Conservation (phyloP, 2,329 filamentous ascomycete genomes). For the Pyrenophora graminea region DNA sequence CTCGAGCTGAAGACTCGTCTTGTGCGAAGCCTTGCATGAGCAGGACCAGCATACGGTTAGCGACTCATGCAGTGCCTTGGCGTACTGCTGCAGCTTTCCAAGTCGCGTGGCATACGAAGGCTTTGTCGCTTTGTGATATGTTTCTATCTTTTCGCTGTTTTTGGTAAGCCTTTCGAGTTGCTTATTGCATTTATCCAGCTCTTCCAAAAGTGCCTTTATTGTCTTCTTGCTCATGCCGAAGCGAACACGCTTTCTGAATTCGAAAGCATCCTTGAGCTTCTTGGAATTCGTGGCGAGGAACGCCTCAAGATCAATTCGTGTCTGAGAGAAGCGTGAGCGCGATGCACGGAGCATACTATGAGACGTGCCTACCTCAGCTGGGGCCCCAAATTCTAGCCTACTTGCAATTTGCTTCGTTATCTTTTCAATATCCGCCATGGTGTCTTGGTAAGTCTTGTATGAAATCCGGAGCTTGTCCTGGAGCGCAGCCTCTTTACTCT, state of each 20-base stretch:
- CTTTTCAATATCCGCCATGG: conserved; percentile 41
- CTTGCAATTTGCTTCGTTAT: conserved; percentile 44
- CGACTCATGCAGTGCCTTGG: conserved; percentile 37
- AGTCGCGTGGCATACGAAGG: conserved; percentile 41
- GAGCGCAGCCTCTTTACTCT: conserved; percentile 35
- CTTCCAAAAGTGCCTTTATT: conserved; percentile 42
- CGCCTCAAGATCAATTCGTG: conserved; percentile 43
- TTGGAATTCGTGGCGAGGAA: conserved; percentile 40
- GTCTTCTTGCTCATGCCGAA: conserved; percentile 47
- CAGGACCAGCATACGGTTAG: conserved; percentile 41
- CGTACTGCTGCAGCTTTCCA: conserved; percentile 42
- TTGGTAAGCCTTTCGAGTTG: conserved; percentile 46
- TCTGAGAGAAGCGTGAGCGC: conserved; percentile 29
- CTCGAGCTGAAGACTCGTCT: conserved; percentile 42
- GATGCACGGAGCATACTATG: conserved; percentile 9
- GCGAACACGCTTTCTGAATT: conserved; percentile 41
- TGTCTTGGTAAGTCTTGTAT: conserved; percentile 42
- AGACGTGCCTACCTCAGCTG: conserved; percentile 30
- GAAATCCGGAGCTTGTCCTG: conserved; percentile 42
- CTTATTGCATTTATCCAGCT: conserved; percentile 46
- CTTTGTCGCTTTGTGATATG: conserved; percentile 39
- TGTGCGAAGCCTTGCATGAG: conserved; percentile 39
- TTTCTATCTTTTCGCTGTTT: conserved; percentile 45
- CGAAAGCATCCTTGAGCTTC: conserved; percentile 38
- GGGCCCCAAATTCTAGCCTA: conserved; percentile 44